A percentile compares a stretch with the other conserved stretches of the same genome.
phyloP scores from a whole-genome alignment of 768 basidiomycete species.

The Suillus americanus region DNA sequence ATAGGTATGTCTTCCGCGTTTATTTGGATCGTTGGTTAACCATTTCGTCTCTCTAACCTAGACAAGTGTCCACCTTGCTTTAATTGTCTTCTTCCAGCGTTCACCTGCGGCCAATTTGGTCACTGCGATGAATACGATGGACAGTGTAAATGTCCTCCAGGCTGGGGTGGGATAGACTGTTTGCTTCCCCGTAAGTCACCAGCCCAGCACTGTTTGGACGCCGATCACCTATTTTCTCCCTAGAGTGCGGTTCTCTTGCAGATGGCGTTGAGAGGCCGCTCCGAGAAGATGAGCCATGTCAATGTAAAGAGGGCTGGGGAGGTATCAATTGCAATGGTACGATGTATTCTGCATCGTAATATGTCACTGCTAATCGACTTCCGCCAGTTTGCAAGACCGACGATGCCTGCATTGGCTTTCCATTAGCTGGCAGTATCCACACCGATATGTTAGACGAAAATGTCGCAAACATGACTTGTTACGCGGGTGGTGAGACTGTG shows the following conservation, averaged over 20 bases:
- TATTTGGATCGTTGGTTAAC: not conserved
- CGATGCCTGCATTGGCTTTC: slow-evolving; percentile 77
- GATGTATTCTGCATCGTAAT: slow-evolving; percentile 17
- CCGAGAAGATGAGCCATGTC: slow-evolving; percentile 73
- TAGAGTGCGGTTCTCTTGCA: slow-evolving; percentile 93
- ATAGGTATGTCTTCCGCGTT: slow-evolving; percentile 13
- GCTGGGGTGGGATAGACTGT: slow-evolving; percentile 98
- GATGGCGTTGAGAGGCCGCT: slow-evolving; percentile 86
- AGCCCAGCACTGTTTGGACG: slow-evolving; percentile 7
- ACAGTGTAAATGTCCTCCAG: slow-evolving; percentile 93
- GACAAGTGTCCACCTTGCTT: slow-evolving; percentile 86
- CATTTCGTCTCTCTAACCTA: slow-evolving; percentile 16
- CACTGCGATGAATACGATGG: slow-evolving; percentile 90
- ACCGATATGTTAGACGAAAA: slow-evolving; percentile 40
- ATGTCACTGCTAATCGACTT: not conserved
- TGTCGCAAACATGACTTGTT: slow-evolving; percentile 82
- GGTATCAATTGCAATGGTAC: slow-evolving; percentile 97
- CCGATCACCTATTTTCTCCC: not conserved
- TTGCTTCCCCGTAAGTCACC: slow-evolving; percentile 76
- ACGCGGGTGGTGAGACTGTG: slow-evolving; percentile 91
- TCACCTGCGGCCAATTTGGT: slow-evolving; percentile 91
- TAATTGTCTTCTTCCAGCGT: slow-evolving; percentile 91
- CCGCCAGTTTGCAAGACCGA: slow-evolving; percentile 63
- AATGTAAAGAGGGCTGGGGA: slow-evolving; percentile 93
- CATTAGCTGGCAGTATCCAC: slow-evolving; percentile 48